Percentiles rank a stretch among this genome's conserved stretches.
Conservation (phyloP, 805 yeast species). For the Ogataea trehalophila region DNA sequence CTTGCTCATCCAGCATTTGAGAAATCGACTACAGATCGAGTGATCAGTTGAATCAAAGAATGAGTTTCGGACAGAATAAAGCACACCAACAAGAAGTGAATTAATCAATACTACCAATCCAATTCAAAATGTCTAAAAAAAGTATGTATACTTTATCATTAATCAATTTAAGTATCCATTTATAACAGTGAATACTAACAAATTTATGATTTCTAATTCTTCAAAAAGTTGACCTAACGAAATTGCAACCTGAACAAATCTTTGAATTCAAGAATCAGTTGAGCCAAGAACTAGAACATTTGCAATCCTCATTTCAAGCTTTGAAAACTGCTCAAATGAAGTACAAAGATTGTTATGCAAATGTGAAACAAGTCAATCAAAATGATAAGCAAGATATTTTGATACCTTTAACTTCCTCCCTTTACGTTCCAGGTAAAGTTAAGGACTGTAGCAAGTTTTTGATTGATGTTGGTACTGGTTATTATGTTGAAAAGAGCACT, state of each 20-base stretch:
- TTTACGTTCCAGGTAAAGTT: slow-evolving; percentile 84
- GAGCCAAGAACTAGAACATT: slow-evolving; percentile 81
- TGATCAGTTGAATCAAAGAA: no score
- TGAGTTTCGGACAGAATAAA: no score
- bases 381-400: slow-evolving; percentile 49
- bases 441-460: slow-evolving; percentile 62
- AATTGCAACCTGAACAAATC: slow-evolving; percentile 79
- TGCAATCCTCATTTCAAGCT: slow-evolving; percentile 78
- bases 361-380: slow-evolving; percentile 49
- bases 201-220: no score
- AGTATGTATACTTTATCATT: not conserved
- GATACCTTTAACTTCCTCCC: slow-evolving; percentile 83
- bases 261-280: slow-evolving; percentile 77
- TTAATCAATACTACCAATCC: not conserved
- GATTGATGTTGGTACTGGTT: slow-evolving; percentile 96
- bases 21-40: no score
- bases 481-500: slow-evolving; percentile 76
- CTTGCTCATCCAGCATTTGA: no score
- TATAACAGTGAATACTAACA: not conserved
- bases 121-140: not conserved
- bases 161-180: not conserved
- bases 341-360: slow-evolving; percentile 73
- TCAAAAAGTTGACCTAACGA: slow-evolving; percentile 50
- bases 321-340: slow-evolving; percentile 76
- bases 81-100: not conserved